Base-by-base conservation (phyloP, 208 protist species). In the Herpetomonas tarakana region DNA sequence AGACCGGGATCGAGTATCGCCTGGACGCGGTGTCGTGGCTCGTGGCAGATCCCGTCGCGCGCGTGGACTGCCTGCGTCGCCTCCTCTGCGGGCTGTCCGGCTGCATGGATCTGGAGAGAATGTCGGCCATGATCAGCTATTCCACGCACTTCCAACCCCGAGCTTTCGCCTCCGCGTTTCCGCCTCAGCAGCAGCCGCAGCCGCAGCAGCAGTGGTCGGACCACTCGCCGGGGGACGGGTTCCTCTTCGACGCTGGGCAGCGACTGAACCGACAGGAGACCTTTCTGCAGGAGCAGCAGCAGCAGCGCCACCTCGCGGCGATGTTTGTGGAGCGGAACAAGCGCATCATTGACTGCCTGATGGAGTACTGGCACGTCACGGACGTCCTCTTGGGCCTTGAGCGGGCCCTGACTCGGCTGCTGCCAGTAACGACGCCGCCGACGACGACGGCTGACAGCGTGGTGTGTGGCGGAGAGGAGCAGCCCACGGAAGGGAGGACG, bases 1-100 rank as follows among this genome's bases (percentile, higher is more conserved):
- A 58, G 27, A 47, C 61, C 12, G 78, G 78, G 11, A 86, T 96
- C 45, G 66, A 83, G 51, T 52, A 72, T 4, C 89, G 89, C 12
- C 83, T 91, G 39, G 84, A 92, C 52, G 74, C 66, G n/a, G 86
- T 96, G 11, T 68, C 70, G 25, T 93, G 78, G 77, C 70, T 96
- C 14, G 25, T 81, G 16, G 50, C 60, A 12, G 82, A 84, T 19
- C 71, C 76, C 0, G 47, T 41, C 1, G 26, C 52, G 0, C 78
- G 73, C 25, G 51, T 76, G 22, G 38, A 61, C 27, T 27, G 44
- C 27, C 65, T 81, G 54, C 60, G 64, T 9, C 27, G 44, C 14
- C 21, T 60, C 9, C 57, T 84, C n/a, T 31, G 50, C 1, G 54
- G 56, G 14, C 69, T 74, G 28, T 54, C 58, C n/a, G 58, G 41